phyloP scores from a whole-genome alignment of 768 basidiomycete species.

The Galerina marginata region DNA sequence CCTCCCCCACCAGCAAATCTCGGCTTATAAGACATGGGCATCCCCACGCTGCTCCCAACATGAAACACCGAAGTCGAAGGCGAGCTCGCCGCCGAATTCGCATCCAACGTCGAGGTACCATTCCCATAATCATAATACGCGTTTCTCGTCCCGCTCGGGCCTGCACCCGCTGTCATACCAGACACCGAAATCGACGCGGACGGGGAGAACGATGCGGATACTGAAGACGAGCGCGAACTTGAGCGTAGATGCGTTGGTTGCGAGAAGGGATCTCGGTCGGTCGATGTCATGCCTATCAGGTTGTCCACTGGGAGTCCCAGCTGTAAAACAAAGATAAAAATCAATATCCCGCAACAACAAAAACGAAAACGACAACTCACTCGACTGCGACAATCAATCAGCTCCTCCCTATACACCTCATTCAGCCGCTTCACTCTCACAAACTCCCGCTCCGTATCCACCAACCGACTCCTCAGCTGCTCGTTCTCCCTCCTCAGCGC shows the following conservation, averaged over 20 bases:
- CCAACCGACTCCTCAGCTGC: conserved; percentile 65
- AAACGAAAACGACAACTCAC: conserved; percentile 50
- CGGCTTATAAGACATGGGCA: conserved; percentile 17
- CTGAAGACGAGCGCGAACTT: conserved; percentile 39
- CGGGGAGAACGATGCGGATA: conserved; percentile 52
- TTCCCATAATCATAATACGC: background rate
- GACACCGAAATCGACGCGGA: conserved; percentile 11
- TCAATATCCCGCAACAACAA: background rate
- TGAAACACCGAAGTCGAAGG: conserved; percentile 6
- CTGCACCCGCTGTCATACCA: background rate
- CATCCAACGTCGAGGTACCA: background rate
- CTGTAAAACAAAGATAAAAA: conserved; percentile 39
- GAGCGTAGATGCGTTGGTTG: conserved; percentile 72
- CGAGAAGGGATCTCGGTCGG: conserved; percentile 62
- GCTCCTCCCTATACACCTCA: conserved; percentile 84
- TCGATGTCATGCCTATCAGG: conserved; percentile 70
- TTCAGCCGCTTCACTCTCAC: conserved; percentile 76
- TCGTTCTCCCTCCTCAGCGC: conserved; percentile 84
- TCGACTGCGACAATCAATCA: conserved; percentile 76
- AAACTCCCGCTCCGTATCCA: conserved; percentile 79
- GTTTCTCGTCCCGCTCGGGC: background rate
- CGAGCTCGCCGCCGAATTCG: conserved; percentile 7
- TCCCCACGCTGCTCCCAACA: background rate
- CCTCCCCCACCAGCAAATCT: conserved; percentile 3
- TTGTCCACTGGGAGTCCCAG: conserved; percentile 80